These are phyloP conservation scores for Podila epicladia DNA, from an alignment of 192 early-diverging fungal species.

Conservation along the genomic window DNA sequence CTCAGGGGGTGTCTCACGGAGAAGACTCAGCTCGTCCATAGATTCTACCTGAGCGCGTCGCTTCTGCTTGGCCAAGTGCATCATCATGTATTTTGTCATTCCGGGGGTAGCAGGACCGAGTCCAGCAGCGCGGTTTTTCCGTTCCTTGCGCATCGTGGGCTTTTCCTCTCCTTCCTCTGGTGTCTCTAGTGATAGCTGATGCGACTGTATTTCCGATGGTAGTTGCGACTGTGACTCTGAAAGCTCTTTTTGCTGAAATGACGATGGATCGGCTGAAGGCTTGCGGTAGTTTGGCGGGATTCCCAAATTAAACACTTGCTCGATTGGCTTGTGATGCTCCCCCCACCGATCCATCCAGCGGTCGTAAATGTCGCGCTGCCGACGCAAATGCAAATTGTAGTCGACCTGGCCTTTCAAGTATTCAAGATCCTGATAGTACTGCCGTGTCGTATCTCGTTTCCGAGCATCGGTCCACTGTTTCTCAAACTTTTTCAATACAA, in stretches of 20 bases:
- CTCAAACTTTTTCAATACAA: too few species aligned
- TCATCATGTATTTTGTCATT: too few species aligned
- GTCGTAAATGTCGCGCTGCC: conserved; percentile 24
- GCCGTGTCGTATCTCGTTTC: neutral
- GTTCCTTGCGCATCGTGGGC: too few species aligned
- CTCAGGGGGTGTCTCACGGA: neutral
- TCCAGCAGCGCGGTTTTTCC: too few species aligned
- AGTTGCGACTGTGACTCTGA: too few species aligned
- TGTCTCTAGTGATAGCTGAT: too few species aligned
- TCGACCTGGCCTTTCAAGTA: neutral
- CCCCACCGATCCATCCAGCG: conserved; percentile 21
- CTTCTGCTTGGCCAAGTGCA: neutral
- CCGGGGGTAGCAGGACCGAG: too few species aligned
- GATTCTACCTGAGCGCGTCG: neutral
- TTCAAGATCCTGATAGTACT: neutral
- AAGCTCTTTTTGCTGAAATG: too few species aligned
- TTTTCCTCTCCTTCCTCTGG: too few species aligned
- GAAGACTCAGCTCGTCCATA: neutral
- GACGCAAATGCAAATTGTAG: neutral
- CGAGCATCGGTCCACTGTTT: neutral
- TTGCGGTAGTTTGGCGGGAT: conserved; percentile 14
- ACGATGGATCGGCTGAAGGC: too few species aligned
- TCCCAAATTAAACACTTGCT: conserved; percentile 42
- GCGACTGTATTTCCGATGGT: too few species aligned
- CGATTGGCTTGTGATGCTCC: conserved; percentile 17